Percentiles rank a stretch among this genome's conserved stretches.
Evolutionary conservation across 176 grass and related monocot species (phyloP).

Genomic region (Panicum miliaceum): DNA sequence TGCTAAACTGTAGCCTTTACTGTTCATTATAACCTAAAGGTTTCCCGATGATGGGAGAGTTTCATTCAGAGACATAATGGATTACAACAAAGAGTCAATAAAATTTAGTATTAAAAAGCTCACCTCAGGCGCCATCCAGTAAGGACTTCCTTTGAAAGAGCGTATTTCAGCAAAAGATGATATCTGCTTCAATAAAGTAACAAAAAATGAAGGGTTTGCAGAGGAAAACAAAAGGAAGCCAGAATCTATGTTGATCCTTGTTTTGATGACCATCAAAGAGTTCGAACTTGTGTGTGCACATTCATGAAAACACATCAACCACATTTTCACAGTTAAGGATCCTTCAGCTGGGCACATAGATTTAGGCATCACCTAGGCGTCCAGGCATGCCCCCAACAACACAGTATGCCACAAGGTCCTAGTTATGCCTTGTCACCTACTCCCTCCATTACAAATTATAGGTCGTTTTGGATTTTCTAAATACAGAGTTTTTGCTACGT

Average conservation of each 20-base stretch:
- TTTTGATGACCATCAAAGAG: not conserved
- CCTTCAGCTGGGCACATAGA: not conserved
- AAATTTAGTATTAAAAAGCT: conserved; percentile 29
- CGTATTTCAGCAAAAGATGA: conserved; percentile 90
- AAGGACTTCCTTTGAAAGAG: conserved; percentile 98
- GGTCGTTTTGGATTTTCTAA: no score
- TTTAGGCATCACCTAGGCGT: not conserved
- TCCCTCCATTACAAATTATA: no score
- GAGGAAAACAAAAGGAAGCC: not conserved
- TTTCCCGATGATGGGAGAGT: conserved; percentile 5
- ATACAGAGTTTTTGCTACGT: no score
- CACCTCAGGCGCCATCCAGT: conserved; percentile 99
- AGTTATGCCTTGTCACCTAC: not conserved
- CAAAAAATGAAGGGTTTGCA: conserved; percentile 30
- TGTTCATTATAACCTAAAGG: conserved; percentile 90
- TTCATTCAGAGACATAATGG: conserved; percentile 6
- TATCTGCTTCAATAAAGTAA: conserved; percentile 71
- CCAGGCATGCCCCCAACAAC: not conserved
- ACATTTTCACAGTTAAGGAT: not conserved
- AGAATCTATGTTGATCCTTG: conserved; percentile 2
- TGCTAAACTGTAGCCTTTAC: conserved; percentile 79
- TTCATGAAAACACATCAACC: not conserved
- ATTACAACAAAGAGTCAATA: not conserved
- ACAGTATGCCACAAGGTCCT: not conserved
- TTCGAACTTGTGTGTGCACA: not conserved